These are phyloP conservation scores for Penicillium aurantiogriseum DNA, from an alignment of 2,329 filamentous ascomycete species.

Conservation along the genomic window DNA sequence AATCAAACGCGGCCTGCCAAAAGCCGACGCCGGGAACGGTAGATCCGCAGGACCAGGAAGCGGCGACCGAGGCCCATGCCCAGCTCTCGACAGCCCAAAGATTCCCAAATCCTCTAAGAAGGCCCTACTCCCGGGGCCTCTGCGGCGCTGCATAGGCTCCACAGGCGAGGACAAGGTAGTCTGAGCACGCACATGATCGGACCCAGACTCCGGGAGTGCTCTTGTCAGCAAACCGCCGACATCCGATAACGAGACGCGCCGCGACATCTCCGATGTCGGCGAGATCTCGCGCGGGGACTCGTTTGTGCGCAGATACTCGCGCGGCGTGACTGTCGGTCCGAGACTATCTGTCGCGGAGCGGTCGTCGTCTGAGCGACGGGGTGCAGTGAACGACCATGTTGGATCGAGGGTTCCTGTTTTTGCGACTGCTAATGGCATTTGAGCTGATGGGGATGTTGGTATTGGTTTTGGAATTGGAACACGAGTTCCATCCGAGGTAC, in stretches of 20 bases:
- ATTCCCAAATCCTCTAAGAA: conserved; percentile 39
- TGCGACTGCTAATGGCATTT: conserved; percentile 19
- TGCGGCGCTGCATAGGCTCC: conserved; percentile 6
- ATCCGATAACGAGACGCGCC: conserved; percentile 77
- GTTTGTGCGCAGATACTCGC: conserved; percentile 35
- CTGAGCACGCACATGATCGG: neutral
- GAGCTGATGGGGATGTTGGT: conserved; percentile 38
- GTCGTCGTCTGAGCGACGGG: conserved; percentile 30
- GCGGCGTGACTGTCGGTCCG: conserved; percentile 34
- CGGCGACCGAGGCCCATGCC: too few species aligned
- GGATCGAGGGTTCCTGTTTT: conserved; percentile 32
- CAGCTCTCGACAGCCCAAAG: neutral
- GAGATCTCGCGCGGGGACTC: conserved; percentile 30
- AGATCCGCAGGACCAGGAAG: neutral
- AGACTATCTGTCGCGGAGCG: conserved; percentile 31
- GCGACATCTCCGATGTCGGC: conserved; percentile 36
- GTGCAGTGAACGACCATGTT: conserved; percentile 33
- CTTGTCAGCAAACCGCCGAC: conserved; percentile 71
- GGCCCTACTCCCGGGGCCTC: conserved; percentile 28
- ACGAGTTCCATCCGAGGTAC: conserved; percentile 23
- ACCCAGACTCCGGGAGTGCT: neutral
- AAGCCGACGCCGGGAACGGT: neutral
- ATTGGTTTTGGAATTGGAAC: neutral
- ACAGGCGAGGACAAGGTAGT: conserved; percentile 1
- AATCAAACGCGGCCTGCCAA: neutral